Evolutionary conservation across 495 filamentous ascomycete genomes (phyloP), one percentile per base, ranked within the genome.

Genomic region (Penicillium pancosmium): DNA sequence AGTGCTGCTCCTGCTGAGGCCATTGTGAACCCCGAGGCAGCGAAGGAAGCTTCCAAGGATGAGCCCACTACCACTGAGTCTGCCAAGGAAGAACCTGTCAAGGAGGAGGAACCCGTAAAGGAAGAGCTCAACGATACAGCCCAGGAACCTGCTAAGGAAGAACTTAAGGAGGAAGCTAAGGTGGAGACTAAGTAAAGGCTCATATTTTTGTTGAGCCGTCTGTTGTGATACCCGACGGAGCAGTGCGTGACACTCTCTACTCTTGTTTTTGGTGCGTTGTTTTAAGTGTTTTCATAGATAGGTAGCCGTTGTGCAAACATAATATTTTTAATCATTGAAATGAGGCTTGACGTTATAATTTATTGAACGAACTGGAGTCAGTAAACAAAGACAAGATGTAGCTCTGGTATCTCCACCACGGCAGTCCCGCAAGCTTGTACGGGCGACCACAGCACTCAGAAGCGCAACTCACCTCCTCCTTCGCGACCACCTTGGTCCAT

Each of bases 171-270:
- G 10, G 35, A 50, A 15, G 36, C 15, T 15, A 52, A 33, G 25
- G 50, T 53, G 7, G 56, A 51, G 27, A 61, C 68, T 60, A 68
- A 73, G 66, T 75, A 66, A 64, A 57, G 35, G 34, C 15, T 35
- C 33, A 27, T 49, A 27, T 59, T 56, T 52, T 36, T 21, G 31
- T 59, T 52, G 57, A 50, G 50, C 38, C 44, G 31, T 60, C 44
- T 62, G 49, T 59, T 59, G 53, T 69, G 68, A 72, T 72, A 70
- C 69, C 69, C 67, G 56, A 55, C 61, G 64, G 60, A 69, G 54
- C 55, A 50, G 65, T 59, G 56, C 38, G 52, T 44, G 27, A 50
- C 51, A 60, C 59, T 67, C 64, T 59, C 59, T 57, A 51, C 54
- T 63, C 48, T 63, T 59, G 52, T 55, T 62, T 62, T 57, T 62